A percentile compares a stretch with the other conserved stretches of the same genome.
These are phyloP conservation scores for Keithomyces neogunnii DNA, from an alignment of 2,329 filamentous ascomycete genomes.

Conservation along the genomic window DNA sequence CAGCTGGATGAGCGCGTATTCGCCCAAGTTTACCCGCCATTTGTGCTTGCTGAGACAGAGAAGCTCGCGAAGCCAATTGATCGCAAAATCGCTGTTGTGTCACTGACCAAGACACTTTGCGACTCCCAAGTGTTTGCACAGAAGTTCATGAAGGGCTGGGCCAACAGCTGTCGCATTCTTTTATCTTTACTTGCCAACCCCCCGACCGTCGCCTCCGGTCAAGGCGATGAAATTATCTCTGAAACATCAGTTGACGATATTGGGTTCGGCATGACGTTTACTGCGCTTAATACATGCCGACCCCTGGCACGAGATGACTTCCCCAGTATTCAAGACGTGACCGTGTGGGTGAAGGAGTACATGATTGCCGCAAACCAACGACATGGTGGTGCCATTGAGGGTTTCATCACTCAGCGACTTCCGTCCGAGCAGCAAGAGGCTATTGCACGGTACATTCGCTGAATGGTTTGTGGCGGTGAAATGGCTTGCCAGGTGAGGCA, in stretches of 20 bases:
- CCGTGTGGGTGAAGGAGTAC: constrained; percentile 77
- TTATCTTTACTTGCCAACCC: constrained; percentile 85
- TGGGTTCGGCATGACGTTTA: constrained; percentile 90
- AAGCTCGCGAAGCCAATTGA: constrained; percentile 82
- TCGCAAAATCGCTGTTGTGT: constrained; percentile 88
- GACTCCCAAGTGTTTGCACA: constrained; percentile 78
- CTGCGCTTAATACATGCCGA: constrained; percentile 84
- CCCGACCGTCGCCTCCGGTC: constrained; percentile 55
- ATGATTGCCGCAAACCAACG: constrained; percentile 69
- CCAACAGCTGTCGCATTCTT: constrained; percentile 79
- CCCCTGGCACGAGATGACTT: constrained; percentile 69
- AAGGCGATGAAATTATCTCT: constrained; percentile 66
- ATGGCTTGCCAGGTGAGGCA: background rate
- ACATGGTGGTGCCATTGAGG: constrained; percentile 60
- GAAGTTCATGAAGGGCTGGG: constrained; percentile 84
- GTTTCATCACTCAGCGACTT: constrained; percentile 65
- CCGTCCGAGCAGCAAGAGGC: constrained; percentile 49
- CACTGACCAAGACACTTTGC: constrained; percentile 83
- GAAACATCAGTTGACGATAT: constrained; percentile 94
- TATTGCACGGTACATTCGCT: constrained; percentile 43
- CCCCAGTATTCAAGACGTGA: constrained; percentile 71
- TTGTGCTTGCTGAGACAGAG: constrained; percentile 83
- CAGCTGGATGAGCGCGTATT: constrained; percentile 73
- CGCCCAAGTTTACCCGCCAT: constrained; percentile 72
- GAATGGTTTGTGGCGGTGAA: constrained; percentile 3